Conservation (phyloP, 2,329 filamentous ascomycete genomes). For the Aspergillus tubingensis region DNA sequence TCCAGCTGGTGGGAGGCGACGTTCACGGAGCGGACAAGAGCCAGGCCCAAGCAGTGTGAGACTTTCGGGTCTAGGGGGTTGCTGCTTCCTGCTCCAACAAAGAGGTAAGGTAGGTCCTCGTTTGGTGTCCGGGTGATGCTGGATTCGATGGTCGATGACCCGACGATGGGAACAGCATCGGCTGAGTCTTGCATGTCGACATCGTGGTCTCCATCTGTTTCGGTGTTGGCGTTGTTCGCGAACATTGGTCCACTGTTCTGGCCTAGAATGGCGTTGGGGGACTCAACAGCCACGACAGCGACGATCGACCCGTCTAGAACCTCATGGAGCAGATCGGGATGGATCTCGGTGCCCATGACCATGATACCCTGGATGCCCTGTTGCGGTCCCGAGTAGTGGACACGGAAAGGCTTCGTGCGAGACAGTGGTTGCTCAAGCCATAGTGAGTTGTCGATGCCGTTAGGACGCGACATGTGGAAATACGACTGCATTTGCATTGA, state of each 20-base stretch:
- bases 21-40: slow-evolving; percentile 47
- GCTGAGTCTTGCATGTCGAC: slow-evolving; percentile 13
- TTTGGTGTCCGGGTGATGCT: slow-evolving; percentile 44
- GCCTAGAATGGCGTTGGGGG: slow-evolving; percentile 34
- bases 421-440: slow-evolving; percentile 53
- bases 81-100: slow-evolving; percentile 43
- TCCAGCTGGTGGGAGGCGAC: slow-evolving; percentile 43
- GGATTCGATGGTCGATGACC: slow-evolving; percentile 8
- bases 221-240: neutral
- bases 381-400: slow-evolving; percentile 50
- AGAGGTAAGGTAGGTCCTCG: slow-evolving; percentile 55
- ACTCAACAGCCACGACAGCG: slow-evolving; percentile 54
- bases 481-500: slow-evolving; percentile 64
- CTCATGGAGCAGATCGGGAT: slow-evolving; percentile 51
- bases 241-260: slow-evolving; percentile 1
- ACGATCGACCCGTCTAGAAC: slow-evolving; percentile 58
- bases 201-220: slow-evolving; percentile 11
- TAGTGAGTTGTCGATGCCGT: slow-evolving; percentile 29
- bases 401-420: slow-evolving; percentile 49
- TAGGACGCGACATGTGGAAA: slow-evolving; percentile 52
- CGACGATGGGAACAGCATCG: neutral
- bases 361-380: slow-evolving; percentile 54
- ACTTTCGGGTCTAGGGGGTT: slow-evolving; percentile 50
- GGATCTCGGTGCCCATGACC: slow-evolving; percentile 52
- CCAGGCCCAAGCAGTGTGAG: slow-evolving; percentile 54